Evolutionary conservation across 495 filamentous ascomycete genomes (phyloP), one percentile per base, ranked within the genome.

Genomic region (Bombardia bombarda): DNA sequence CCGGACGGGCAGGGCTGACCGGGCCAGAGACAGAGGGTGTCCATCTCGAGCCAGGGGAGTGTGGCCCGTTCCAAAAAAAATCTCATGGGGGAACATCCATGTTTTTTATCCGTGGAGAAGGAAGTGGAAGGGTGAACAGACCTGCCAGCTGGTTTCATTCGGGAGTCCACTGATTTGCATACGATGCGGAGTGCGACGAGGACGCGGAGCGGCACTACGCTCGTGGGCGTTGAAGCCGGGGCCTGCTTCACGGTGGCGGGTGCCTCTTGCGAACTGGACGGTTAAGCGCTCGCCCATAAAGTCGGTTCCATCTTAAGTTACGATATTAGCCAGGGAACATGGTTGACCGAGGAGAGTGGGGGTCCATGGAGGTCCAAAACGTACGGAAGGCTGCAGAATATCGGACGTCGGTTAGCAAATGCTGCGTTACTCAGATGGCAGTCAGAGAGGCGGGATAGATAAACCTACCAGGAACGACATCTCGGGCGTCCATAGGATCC

Each of bases 131-230:
- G 69, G 64, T 67, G 60, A 82, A 86, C 92, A 93, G 85, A 98
- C 92, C 92, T 98, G 92, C 92, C 92, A 98, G 79, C 89, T 95
- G 74, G 93, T 97, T 75, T 97, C 93, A 67, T 76, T 76, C 57
- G 90, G 90, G 69, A 98, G 89, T 71, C 89, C 90, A 76, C 86
- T 85, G 55, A 98, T 90, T 66, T 88, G 80, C 92, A 98, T 96
- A 60, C 92, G 87, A 65, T 85, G 87, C 45, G 86, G 81, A 53
- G 93, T 98, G 61, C 92, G 90, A 51, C 92, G 81, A 31, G 92
- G 90, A 56, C 93, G 89, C 52, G 92, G 92, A 56, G 84, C 80
- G 44, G 73, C 79, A 51, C 74, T 80, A 58, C 88, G 86, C 60
- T 95, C 72, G 42, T 72, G 68, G 58, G 75, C 71, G 62, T 81